Conservation (phyloP, 2,329 filamentous ascomycete genomes). For the Aspergillus oerlinghausenensis region DNA sequence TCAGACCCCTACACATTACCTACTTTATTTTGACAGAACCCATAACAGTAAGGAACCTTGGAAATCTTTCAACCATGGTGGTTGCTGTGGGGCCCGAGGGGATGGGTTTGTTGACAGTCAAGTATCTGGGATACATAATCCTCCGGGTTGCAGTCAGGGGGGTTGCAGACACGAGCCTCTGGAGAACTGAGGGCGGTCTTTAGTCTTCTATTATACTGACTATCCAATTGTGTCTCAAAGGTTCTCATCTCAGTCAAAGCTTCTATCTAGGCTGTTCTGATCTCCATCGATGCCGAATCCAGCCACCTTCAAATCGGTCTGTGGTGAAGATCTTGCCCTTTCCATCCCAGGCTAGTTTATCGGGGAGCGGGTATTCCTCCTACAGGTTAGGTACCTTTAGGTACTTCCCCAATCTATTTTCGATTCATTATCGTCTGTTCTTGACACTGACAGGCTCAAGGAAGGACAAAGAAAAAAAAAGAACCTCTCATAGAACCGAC, state of each 20-base stretch:
- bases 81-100: constrained; percentile 20
- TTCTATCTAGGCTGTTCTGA: neutral
- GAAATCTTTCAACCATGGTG: constrained; percentile 6
- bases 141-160: neutral
- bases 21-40: too few species aligned
- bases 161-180: neutral
- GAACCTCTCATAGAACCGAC: constrained; percentile 1
- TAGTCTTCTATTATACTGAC: neutral
- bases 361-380: neutral
- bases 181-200: neutral
- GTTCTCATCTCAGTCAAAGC: neutral
- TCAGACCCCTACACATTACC: too few species aligned
- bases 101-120: constrained; percentile 18
- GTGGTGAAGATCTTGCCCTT: constrained; percentile 17
- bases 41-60: neutral
- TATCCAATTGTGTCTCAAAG: neutral
- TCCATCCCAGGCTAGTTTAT: constrained; percentile 11
- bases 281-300: neutral
- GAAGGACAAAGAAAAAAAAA: neutral
- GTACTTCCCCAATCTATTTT: neutral
- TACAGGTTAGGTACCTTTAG: neutral
- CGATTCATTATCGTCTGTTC: constrained; percentile 2
- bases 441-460: neutral
- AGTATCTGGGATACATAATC: neutral
- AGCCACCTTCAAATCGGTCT: neutral